Evolutionary conservation across 768 basidiomycete genomes (phyloP), one percentile per base, ranked within the genome.

Genomic region (Boletus bicolor): DNA sequence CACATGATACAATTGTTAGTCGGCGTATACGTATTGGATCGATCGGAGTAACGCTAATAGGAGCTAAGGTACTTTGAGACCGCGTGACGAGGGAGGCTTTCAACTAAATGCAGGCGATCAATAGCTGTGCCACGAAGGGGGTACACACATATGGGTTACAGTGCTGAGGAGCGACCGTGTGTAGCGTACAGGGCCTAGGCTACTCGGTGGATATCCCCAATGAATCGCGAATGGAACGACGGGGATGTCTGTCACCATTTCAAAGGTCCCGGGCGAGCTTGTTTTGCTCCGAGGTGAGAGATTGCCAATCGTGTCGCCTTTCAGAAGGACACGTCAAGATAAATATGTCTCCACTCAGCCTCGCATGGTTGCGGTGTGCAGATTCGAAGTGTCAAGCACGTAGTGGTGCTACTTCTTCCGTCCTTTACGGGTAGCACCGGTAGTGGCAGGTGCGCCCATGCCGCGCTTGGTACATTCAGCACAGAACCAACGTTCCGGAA

Each of bases 401-500:
- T 43, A 56, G n/a, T 15, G 1, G 54, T 19, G 36, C 26, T 74
- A 73, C 59, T 77, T 77, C 65, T 76, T 77, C 60, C 76, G 70
- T 38, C 76, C 75, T 62, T 77, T 77, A 26, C 76, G 75, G 51
- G 62, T 58, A 46, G 68, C 56, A n/a, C 61, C 63, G 7, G 61
- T 54, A 17, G 53, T 44, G 34, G 70, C 48, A 44, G 69, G 69
- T 49, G 67, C 68, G 54, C 70, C 70, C 68, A 72, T 72, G 35
- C 70, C 64, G 54, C 68, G 74, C 48, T 67, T 68, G 9, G 75
- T 70, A 60, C 84, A 86, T n/a, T 80, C 77, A 8, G 79, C 72
- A 60, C 84, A 85, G 56, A 76, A 84, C 84, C 83, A 85, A 15
- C 67, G 68, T 50, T 83, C 82, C 7, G 83, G 82, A 50, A 82